phyloP scores from a whole-genome alignment of 768 basidiomycete species.

The Filobasidium floriforme region DNA sequence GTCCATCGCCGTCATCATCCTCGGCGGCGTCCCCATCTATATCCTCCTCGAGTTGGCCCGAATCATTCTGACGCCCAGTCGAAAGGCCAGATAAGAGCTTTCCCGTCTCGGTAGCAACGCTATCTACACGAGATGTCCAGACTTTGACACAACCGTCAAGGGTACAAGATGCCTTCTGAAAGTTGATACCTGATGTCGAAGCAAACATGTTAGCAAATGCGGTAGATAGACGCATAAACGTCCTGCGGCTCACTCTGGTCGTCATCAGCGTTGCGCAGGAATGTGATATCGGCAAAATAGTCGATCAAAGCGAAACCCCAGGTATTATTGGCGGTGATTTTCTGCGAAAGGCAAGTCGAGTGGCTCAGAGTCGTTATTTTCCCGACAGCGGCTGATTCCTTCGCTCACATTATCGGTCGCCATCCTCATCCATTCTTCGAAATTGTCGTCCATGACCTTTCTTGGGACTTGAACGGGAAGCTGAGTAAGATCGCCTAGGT shows the following conservation, averaged over 20 bases:
- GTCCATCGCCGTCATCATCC: conserved; percentile 50
- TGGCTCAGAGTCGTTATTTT: background rate
- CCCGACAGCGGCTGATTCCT: background rate
- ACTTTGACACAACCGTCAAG: conserved; percentile 99
- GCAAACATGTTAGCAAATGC: background rate
- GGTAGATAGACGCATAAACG: background rate
- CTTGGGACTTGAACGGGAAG: conserved; percentile 44
- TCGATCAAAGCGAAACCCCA: conserved; percentile 98
- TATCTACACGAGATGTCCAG: conserved; percentile 96
- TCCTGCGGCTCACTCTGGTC: conserved; percentile 49
- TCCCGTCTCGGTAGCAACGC: conserved; percentile 90
- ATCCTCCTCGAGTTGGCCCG: conserved; percentile 58
- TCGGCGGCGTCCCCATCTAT: conserved; percentile 61
- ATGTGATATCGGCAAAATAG: conserved; percentile 97
- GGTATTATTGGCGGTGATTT: conserved; percentile 96
- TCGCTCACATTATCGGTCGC: conserved; percentile 87
- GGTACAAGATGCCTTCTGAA: conserved; percentile 94
- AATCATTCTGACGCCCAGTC: conserved; percentile 48
- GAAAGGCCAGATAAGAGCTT: conserved; percentile 85
- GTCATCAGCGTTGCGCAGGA: conserved; percentile 82
- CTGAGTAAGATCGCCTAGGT: background rate
- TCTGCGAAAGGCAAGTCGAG: conserved; percentile 51
- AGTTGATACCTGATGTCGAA: conserved; percentile 63
- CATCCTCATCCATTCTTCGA: conserved; percentile 99
- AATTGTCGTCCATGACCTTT: conserved; percentile 85